These are phyloP conservation scores for Mucor saturninus DNA, from an alignment of 371 early-diverging fungal species.

Conservation along the genomic window DNA sequence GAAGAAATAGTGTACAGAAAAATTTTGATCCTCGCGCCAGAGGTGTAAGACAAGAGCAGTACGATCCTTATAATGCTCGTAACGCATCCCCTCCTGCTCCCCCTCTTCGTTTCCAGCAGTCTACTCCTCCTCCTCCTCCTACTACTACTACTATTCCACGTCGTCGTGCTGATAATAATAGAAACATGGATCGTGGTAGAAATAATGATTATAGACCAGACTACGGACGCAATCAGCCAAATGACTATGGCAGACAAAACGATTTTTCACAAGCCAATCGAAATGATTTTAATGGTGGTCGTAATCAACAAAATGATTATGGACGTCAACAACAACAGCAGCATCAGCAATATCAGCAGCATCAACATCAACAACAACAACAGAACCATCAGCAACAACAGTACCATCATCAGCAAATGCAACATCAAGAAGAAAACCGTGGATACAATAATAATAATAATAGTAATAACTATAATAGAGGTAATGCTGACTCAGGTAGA, in stretches of 20 bases:
- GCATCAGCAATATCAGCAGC: background rate
- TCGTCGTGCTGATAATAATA: background rate
- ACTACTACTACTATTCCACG: background rate
- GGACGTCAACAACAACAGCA: background rate
- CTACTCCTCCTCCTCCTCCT: background rate
- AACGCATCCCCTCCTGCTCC: background rate
- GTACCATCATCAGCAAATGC: too few relatives aligned
- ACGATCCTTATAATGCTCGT: background rate
- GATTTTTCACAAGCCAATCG: conserved; percentile 2
- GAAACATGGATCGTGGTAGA: background rate
- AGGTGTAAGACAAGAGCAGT: background rate
- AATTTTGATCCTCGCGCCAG: conserved; percentile 1
- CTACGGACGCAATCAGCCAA: conserved; percentile 4
- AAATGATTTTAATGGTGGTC: background rate
- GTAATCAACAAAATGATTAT: background rate
- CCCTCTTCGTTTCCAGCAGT: background rate
- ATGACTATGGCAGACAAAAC: background rate
- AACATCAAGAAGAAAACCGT: background rate
- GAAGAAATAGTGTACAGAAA: conserved; percentile 10
- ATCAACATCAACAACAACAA: background rate
- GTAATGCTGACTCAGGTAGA: background rate
- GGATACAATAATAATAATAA: background rate
- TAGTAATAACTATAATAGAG: background rate
- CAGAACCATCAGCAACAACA: background rate
- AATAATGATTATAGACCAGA: conserved; percentile 4